Base-by-base conservation (phyloP, 768 basidiomycete species). In the Crucibulum laeve region DNA sequence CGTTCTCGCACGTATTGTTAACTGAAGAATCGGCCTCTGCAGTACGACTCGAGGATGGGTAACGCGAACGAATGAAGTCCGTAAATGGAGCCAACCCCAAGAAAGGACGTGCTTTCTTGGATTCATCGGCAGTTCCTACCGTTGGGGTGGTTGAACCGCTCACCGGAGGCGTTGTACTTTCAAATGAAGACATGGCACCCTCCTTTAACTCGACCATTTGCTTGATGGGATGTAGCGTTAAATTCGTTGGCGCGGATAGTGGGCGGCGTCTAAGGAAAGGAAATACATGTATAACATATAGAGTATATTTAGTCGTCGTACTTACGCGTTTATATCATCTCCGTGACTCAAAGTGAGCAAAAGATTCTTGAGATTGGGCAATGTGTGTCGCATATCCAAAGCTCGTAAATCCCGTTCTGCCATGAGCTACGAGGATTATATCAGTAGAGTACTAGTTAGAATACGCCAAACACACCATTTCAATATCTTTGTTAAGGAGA, bases 361-460 rank as follows among this genome's bases (percentile, higher is more conserved):
- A 15, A 98, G 72, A 55, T 93, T 93, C 69, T 96, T 97, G 50
- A 99, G 75, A 68, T 99, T 99, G 32, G 94, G 93, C 22, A 99
- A 73, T 3, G 96, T 98, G 60, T 99, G 94, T 38, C 94, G 80
- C 69, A 95, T 83, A 67, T 99, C 96, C 53, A 95, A 65, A 17
- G 92, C 86, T 33, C 86, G 84, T 44, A 98, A 70, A 58, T 88
- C 80, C n/a, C 86, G 82, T 54, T 94, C 90, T 44, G 79, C 73
- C 93, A 94, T 95, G 41, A 96, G 77, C 93, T 97, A 55, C 15
- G 30, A 46, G 28, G 43, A 38, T 33, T 34, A 53, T 38, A 47
- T 36, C 15, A 47, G 44, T 22, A 36, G 38, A 52, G 33, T 55
- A 36, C 39, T 24, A 15, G 15, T 32, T 17, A 28, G 37, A 35